These are phyloP conservation scores for Lepiota subincarnata DNA, from an alignment of 768 basidiomycete genomes.

Conservation along the genomic window DNA sequence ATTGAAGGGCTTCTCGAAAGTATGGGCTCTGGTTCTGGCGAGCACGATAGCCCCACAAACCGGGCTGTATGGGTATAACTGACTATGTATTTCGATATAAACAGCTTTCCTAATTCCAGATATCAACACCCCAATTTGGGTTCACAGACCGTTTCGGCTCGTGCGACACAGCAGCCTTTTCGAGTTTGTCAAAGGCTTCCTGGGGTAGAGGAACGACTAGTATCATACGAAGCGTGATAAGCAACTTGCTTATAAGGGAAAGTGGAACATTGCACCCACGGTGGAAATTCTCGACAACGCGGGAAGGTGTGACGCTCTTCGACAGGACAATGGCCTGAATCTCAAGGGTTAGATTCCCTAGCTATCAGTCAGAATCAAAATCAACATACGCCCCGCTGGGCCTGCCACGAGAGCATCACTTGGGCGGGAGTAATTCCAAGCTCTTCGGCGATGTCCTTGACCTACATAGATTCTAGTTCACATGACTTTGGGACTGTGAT, in stretches of 20 bases:
- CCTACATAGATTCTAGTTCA: conserved; percentile 22
- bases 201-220: conserved; percentile 27
- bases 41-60: too few species aligned
- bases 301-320: conserved; percentile 69
- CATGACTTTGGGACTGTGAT: background rate
- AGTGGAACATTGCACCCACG: conserved; percentile 28
- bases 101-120: conserved; percentile 28
- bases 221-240: background rate
- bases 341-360: background rate
- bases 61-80: too few species aligned
- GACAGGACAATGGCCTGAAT: conserved; percentile 64
- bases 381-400: conserved; percentile 63
- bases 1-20: too few species aligned
- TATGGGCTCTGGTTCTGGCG: too few species aligned
- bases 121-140: conserved; percentile 67
- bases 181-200: conserved; percentile 39
- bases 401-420: conserved; percentile 71
- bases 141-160: conserved; percentile 52
- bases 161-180: conserved; percentile 50
- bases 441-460: conserved; percentile 54
- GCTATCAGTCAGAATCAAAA: background rate
- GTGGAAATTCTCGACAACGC: conserved; percentile 68
- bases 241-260: background rate
- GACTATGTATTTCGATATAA: too few species aligned
- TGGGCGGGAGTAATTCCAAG: conserved; percentile 73